phyloP scores from a whole-genome alignment of 768 basidiomycete genomes.

The Lanmaoa pseudosensibilis region DNA sequence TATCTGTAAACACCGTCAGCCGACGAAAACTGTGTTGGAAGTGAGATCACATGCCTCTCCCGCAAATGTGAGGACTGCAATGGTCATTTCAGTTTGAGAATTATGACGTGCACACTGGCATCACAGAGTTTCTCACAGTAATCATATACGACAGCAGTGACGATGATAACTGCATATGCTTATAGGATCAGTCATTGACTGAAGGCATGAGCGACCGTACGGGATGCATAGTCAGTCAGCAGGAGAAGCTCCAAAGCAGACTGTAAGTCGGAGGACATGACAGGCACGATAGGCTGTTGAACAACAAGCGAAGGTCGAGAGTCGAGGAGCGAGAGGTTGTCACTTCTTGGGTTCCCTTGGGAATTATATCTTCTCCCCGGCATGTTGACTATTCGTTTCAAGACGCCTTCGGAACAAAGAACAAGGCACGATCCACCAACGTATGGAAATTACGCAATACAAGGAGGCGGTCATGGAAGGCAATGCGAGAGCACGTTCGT shows the following conservation, averaged over 20 bases:
- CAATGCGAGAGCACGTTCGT: no score
- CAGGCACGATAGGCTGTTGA: no score
- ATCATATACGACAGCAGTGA: slow-evolving; percentile 7
- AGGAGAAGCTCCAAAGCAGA: background rate
- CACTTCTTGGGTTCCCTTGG: no score
- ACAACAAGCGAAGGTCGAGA: no score
- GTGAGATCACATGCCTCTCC: background rate
- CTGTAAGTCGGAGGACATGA: background rate
- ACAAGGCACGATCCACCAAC: no score
- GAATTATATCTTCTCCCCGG: no score
- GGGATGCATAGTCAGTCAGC: background rate
- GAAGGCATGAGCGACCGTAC: background rate
- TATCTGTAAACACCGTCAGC: background rate
- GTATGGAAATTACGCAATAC: no score
- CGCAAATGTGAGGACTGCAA: background rate
- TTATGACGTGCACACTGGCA: no score
- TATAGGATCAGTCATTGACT: background rate
- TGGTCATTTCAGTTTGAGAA: background rate
- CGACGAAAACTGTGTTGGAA: background rate
- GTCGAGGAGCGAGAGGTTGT: no score
- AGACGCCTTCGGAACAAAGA: no score
- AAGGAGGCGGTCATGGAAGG: no score
- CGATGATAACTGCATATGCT: background rate
- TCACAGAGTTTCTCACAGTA: slow-evolving; percentile 1
- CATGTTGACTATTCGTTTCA: no score